A percentile compares a stretch with the other conserved stretches of the same genome.
Conservation (phyloP, 2,329 filamentous ascomycete genomes). For the Magnaporthiopsis poae region DNA sequence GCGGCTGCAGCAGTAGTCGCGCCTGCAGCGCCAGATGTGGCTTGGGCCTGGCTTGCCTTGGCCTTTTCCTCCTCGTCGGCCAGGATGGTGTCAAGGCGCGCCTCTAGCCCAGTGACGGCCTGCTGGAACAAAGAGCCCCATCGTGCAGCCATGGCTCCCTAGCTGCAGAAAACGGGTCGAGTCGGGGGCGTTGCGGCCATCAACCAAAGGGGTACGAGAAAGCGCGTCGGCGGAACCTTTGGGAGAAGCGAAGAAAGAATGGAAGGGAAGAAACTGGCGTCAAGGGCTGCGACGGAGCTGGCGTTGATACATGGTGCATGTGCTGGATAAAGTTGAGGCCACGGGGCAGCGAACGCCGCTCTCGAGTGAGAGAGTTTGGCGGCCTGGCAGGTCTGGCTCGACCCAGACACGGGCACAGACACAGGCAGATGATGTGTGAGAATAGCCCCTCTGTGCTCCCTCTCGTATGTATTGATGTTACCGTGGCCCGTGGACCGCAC, state of each 20-base stretch:
- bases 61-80: constrained; percentile 59
- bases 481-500: neutral
- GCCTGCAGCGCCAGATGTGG: constrained; percentile 19
- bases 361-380: neutral
- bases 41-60: constrained; percentile 13
- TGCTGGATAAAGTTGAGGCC: neutral
- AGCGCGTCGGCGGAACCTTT: no score
- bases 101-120: constrained; percentile 88
- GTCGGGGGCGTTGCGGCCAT: neutral
- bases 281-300: neutral
- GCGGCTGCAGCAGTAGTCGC: neutral
- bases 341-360: neutral
- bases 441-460: neutral
- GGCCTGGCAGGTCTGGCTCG: neutral
- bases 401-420: neutral
- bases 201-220: neutral
- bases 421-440: neutral
- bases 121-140: constrained; percentile 78
- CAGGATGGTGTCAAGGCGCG: constrained; percentile 81
- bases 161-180: neutral
- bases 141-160: constrained; percentile 44
- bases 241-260: neutral
- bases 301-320: neutral
- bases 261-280: neutral
- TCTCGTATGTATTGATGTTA: neutral